phyloP scores from a whole-genome alignment of 2,329 filamentous ascomycete genomes.

The Ambrosiella cleistominuta region DNA sequence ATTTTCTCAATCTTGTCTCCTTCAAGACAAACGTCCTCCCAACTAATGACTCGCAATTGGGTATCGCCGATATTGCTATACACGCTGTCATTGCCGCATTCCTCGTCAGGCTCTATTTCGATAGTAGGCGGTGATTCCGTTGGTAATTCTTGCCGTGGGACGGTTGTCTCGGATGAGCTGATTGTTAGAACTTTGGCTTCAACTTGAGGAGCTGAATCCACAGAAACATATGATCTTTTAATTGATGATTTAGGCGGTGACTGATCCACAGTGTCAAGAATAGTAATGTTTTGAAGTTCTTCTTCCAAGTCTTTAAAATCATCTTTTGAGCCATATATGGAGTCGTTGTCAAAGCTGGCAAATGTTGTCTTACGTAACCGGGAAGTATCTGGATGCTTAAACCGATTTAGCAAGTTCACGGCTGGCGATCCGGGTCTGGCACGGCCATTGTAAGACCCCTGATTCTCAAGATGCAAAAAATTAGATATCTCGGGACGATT shows the following conservation, averaged over 20 bases:
- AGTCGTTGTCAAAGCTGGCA: not conserved
- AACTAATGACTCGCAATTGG: conserved; percentile 29
- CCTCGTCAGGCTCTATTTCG: not conserved
- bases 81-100: conserved; percentile 5
- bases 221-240: not conserved
- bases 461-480: not conserved
- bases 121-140: not conserved
- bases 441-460: not conserved
- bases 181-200: not conserved
- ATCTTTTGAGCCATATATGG: not conserved
- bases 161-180: not conserved
- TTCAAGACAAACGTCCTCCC: conserved; percentile 39
- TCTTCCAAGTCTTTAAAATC: not conserved
- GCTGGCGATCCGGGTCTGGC: not conserved
- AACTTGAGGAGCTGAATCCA: not conserved
- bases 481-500: not conserved
- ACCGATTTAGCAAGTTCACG: not conserved
- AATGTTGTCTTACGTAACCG: not conserved
- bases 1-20: conserved; percentile 42
- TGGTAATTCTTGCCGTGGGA: not conserved
- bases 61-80: conserved; percentile 10
- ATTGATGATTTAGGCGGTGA: conserved; percentile 1
- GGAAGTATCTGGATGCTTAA: not conserved
- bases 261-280: not conserved
- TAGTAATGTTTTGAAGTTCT: conserved; percentile 3